Conservation (phyloP, 2,329 filamentous ascomycete genomes). For the Epichloe sylvatica region DNA sequence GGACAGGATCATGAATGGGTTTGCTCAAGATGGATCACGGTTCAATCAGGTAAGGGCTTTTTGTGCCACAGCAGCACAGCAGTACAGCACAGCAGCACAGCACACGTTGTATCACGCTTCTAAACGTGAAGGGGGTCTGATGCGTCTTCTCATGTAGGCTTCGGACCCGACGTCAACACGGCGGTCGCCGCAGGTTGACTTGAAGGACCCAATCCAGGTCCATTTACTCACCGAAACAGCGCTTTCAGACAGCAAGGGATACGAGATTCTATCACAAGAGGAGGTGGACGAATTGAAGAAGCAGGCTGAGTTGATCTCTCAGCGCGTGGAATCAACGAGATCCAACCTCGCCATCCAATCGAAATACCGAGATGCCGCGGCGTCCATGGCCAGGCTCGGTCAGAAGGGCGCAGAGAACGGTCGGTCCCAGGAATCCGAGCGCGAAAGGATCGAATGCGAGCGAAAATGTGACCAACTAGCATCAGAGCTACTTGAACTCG, state of each 20-base stretch:
- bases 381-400: constrained; percentile 65
- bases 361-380: constrained; percentile 87
- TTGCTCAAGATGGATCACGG: constrained; percentile 29
- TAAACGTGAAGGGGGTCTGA: not conserved
- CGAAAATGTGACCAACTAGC: constrained; percentile 77
- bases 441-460: constrained; percentile 59
- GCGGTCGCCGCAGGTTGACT: constrained; percentile 39
- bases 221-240: constrained; percentile 91
- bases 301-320: constrained; percentile 56
- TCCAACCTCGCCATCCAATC: constrained; percentile 78
- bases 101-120: not conserved
- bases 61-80: not conserved
- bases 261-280: constrained; percentile 75
- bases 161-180: constrained; percentile 1
- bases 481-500: constrained; percentile 63
- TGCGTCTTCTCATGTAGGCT: not conserved
- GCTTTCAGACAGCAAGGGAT: constrained; percentile 73
- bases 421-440: constrained; percentile 47
- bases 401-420: constrained; percentile 30
- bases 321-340: constrained; percentile 68
- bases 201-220: constrained; percentile 64
- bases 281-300: constrained; percentile 89
- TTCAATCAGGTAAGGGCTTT: constrained; percentile 42
- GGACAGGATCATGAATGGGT: constrained; percentile 21
- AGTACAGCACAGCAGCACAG: not conserved